Evolutionary conservation across 768 basidiomycete species (phyloP).

Genomic region (Leccinellum albellum): DNA sequence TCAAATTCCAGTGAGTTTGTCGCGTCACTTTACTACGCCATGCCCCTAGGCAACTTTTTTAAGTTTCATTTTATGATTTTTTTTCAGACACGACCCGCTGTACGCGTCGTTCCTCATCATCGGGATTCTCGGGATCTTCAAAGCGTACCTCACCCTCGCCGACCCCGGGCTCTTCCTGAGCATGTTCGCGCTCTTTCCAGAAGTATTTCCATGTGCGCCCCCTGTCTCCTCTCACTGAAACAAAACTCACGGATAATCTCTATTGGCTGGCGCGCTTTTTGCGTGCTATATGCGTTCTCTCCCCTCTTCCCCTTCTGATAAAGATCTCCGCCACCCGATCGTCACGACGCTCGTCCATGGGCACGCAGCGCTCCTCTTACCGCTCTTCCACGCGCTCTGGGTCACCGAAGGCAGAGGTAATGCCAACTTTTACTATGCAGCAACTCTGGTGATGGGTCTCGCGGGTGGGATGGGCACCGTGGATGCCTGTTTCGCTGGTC

Average conservation of each 20-base stretch:
- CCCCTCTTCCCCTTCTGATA: neutral
- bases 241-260: neutral
- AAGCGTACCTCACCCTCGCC: slow-evolving; percentile 87
- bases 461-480: slow-evolving; percentile 80
- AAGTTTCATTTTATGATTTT: neutral
- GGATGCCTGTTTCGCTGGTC: slow-evolving; percentile 80
- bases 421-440: slow-evolving; percentile 97
- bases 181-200: slow-evolving; percentile 79
- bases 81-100: slow-evolving; percentile 72
- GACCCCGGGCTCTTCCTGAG: slow-evolving; percentile 85
- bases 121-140: slow-evolving; percentile 80
- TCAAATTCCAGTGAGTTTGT: slow-evolving; percentile 74
- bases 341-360: slow-evolving; percentile 79
- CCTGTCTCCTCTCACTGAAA: neutral
- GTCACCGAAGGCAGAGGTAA: slow-evolving; percentile 88
- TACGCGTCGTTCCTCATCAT: slow-evolving; percentile 73
- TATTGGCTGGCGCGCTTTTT: neutral
- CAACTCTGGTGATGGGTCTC: slow-evolving; percentile 89
- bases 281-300: neutral
- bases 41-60: neutral
- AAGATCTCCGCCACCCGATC: slow-evolving; percentile 83
- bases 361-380: slow-evolving; percentile 81
- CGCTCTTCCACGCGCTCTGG: slow-evolving; percentile 91
- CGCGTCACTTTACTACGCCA: neutral
- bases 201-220: slow-evolving; percentile 73